A percentile compares a stretch with the other conserved stretches of the same genome.
These are phyloP conservation scores for Penicillium sp. DNA, from an alignment of 2,329 filamentous ascomycete species.

Conservation along the genomic window DNA sequence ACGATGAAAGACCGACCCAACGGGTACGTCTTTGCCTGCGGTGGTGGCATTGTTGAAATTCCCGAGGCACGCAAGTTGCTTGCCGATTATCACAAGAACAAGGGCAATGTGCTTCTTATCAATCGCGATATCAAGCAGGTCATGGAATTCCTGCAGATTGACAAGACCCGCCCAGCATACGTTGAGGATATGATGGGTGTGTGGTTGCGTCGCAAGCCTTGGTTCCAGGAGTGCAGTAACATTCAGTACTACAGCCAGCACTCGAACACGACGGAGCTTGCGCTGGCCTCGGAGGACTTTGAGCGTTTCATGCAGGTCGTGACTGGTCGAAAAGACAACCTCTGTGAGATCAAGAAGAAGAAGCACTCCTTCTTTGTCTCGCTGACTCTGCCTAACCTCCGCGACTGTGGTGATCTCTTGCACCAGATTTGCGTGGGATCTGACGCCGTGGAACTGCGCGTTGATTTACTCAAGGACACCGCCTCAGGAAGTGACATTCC, in stretches of 20 bases:
- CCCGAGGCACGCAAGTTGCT: slow-evolving; percentile 79
- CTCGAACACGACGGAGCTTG: slow-evolving; percentile 57
- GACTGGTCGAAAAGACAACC: slow-evolving; percentile 62
- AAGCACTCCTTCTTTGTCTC: slow-evolving; percentile 89
- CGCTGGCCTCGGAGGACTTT: slow-evolving; percentile 70
- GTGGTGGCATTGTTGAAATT: slow-evolving; percentile 89
- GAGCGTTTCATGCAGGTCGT: slow-evolving; percentile 73
- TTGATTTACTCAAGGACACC: slow-evolving; percentile 83
- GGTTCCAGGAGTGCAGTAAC: slow-evolving; percentile 93
- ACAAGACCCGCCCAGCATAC: slow-evolving; percentile 91
- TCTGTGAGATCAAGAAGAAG: slow-evolving; percentile 67
- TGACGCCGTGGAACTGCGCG: slow-evolving; percentile 92
- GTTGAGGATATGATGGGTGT: slow-evolving; percentile 90
- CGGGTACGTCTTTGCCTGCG: slow-evolving; percentile 87
- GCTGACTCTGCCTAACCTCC: slow-evolving; percentile 79
- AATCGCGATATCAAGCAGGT: slow-evolving; percentile 87
- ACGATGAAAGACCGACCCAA: slow-evolving; percentile 75
- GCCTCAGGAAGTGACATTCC: slow-evolving; percentile 63
- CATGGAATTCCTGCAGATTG: slow-evolving; percentile 83
- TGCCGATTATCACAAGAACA: slow-evolving; percentile 71
- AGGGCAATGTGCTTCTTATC: slow-evolving; percentile 85
- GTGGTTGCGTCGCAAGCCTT: slow-evolving; percentile 85
- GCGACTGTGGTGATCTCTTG: slow-evolving; percentile 67
- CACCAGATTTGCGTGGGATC: slow-evolving; percentile 79
- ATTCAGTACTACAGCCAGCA: slow-evolving; percentile 87